Evolutionary conservation across 169 alveolate species (phyloP).

Genomic region (Cryptosporidium meleagridis): DNA sequence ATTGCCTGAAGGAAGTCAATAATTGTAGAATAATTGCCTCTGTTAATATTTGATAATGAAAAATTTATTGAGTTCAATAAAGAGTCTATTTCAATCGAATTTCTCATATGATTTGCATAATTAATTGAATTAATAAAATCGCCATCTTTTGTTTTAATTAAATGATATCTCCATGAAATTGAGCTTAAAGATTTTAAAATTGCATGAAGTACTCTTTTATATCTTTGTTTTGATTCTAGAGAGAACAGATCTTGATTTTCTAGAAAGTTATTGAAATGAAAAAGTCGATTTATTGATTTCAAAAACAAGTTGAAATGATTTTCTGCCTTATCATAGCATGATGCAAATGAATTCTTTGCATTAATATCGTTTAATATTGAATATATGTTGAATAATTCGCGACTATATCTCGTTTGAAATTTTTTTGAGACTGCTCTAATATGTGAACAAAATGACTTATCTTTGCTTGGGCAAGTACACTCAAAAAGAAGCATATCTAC

Average conservation of each 20-base stretch:
- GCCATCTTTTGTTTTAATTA: slow-evolving; percentile 7
- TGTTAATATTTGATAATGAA: slow-evolving; percentile 2
- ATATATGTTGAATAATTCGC: slow-evolving; percentile 21
- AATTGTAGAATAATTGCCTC: slow-evolving; percentile 6
- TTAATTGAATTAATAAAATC: slow-evolving; percentile 8
- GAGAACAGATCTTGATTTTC: not conserved
- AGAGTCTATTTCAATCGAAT: not conserved
- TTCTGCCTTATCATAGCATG: slow-evolving; percentile 48
- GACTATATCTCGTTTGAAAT: slow-evolving; percentile 8
- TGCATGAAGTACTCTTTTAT: slow-evolving; percentile 38
- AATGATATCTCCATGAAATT: slow-evolving; percentile 64
- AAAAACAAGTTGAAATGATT: slow-evolving; percentile 40
- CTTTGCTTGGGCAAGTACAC: slow-evolving; percentile 69
- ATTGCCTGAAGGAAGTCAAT: not conserved
- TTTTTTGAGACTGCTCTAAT: slow-evolving; percentile 61
- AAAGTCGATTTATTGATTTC: not conserved
- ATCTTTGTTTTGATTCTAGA: slow-evolving; percentile 14
- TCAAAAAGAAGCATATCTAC: slow-evolving; percentile 71
- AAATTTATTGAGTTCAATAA: slow-evolving; percentile 25
- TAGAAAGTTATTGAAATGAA: slow-evolving; percentile 19
- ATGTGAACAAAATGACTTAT: slow-evolving; percentile 59
- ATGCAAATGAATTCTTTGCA: slow-evolving; percentile 33
- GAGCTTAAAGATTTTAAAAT: slow-evolving; percentile 42
- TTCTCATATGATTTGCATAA: slow-evolving; percentile 10
- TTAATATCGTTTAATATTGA: slow-evolving; percentile 41